Base-by-base conservation (phyloP, 768 basidiomycete species). In the Ramaria sp. region DNA sequence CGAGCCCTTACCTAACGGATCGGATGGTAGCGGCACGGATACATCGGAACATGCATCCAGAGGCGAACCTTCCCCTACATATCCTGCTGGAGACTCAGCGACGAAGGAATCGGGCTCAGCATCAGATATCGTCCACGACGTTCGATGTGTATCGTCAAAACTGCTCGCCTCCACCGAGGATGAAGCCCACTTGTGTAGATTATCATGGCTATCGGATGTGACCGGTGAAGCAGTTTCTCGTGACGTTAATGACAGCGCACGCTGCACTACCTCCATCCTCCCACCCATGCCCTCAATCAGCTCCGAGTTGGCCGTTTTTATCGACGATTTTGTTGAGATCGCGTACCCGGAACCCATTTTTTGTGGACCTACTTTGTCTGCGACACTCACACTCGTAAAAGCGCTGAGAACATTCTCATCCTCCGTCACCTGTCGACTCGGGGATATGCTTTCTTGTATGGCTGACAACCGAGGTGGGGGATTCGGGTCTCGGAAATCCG, bases 401-500 rank as follows among this genome's bases (percentile, higher is more conserved):
- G n/a, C 42, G 48, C 30, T 58, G 57, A 5, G 42, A 50, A 36
- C 25, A 56, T 13, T 60, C 56, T 9, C 50, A 50, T 41, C 60
- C 59, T 5, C 58, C 50, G 32, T 47, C 24, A 41, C 59, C 49
- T 3, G 58, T 41, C 24, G 63, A 57, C 12, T 52, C 48, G 54
- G 58, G 39, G 71, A 66, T 15, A 67, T 58, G 44, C 72, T 73
- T 64, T 85, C 79, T 53, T 79, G 75, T 50, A 86, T 80, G 2
- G 78, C 68, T 43, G 72, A 69, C 4, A 91, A 72, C 12, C 73
- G 72, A 0, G 89, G 89, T 3, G 79, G 78, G 1, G 88, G 86
- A 50, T 82, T 81, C 0, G 91, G 90, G 66, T 94, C 90, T 20
- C 86, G 78, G 62, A 92, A 78, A 20, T 88, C 82, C 13, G 73